Evolutionary conservation across 2,329 filamentous ascomycete genomes (phyloP).

Genomic region (Penicillium fuscoglaucum): DNA sequence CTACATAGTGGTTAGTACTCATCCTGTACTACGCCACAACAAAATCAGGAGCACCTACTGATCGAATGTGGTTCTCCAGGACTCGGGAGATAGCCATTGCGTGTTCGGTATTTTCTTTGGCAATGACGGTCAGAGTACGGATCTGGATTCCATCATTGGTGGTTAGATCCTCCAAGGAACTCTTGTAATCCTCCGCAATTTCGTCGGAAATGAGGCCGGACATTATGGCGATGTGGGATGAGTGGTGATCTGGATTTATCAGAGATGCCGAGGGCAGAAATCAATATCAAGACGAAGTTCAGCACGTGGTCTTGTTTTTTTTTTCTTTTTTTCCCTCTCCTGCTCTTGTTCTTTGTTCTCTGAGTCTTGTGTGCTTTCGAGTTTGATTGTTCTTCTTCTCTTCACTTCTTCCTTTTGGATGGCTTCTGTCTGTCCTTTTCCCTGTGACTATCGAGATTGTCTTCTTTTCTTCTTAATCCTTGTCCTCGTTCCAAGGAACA

Average conservation of each 20-base stretch:
- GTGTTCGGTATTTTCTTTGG: conserved; percentile 94
- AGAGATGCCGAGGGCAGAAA: background rate
- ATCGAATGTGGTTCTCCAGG: conserved; percentile 88
- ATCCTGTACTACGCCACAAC: conserved; percentile 7
- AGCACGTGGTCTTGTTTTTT: conserved; percentile 9
- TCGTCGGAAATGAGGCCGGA: conserved; percentile 67
- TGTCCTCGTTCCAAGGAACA: conserved; percentile 27
- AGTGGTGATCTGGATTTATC: conserved; percentile 1
- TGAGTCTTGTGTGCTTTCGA: conserved; percentile 13
- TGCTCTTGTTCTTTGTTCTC: conserved; percentile 11
- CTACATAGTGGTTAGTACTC: conserved; percentile 52
- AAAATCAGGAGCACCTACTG: conserved; percentile 64
- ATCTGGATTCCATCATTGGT: conserved; percentile 93
- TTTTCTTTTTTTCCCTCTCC: conserved; percentile 16
- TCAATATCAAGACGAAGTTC: conserved; percentile 1
- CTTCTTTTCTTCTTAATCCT: conserved; percentile 28
- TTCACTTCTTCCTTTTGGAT: conserved; percentile 22
- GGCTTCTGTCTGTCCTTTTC: conserved; percentile 17
- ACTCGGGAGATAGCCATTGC: conserved; percentile 89
- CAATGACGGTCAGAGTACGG: conserved; percentile 94
- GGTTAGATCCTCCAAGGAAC: conserved; percentile 86
- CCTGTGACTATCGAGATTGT: conserved; percentile 24
- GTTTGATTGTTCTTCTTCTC: conserved; percentile 12
- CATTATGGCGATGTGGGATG: conserved; percentile 54
- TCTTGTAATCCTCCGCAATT: conserved; percentile 92